Base-by-base conservation (phyloP, 352 stramenopile species). In the Phytophthora europaea region DNA sequence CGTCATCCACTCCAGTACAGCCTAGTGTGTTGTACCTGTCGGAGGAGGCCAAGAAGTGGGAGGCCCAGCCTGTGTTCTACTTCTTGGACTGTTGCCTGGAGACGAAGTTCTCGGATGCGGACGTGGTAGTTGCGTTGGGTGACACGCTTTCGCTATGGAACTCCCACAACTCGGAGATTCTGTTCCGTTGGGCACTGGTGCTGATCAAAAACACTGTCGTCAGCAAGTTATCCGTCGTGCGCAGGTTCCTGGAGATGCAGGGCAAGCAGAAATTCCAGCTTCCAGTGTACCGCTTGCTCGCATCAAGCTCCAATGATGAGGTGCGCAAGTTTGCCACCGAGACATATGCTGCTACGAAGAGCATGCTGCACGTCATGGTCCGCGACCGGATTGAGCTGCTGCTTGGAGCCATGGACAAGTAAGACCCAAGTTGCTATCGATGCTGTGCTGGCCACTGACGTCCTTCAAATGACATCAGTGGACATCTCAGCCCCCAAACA, bases 221-320 rank as follows among this genome's bases (percentile, higher is more conserved):
- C 28, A 69, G 57, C 48, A 85, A 84, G 31, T 51, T 90, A 38
- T 65, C 72, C 7, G 76, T 83, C 65, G 85, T 94, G 16, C 69
- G 58, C 31, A 67, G 65, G 38, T 94, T 94, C 56, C 65, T 94
- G 31, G 73, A 83, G 48, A 80, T 87, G 60, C 87, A 94, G 61
- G 85, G 87, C 63, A 94, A 94, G 63, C 87, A 94, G 43, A 94
- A 94, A 63, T 93, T 93, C 70, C 85, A 92, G 69, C 84, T 94
- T 23, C 87, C 87, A 57, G 67, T 92, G 43, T 94, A 91, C 72
- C 82, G 87, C 13, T 23, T 85, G 55, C 78, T 94, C 20, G 81
- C 83, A 3, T 63, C 73, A 31, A 92, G 82, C 34, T 22, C 78
- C 10, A 85, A 79, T 47, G 43, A 73, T 6, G 53, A 60, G 23